phyloP scores from a whole-genome alignment of 1,284 basidiomycete genomes.

The Leccinum pachyderme region DNA sequence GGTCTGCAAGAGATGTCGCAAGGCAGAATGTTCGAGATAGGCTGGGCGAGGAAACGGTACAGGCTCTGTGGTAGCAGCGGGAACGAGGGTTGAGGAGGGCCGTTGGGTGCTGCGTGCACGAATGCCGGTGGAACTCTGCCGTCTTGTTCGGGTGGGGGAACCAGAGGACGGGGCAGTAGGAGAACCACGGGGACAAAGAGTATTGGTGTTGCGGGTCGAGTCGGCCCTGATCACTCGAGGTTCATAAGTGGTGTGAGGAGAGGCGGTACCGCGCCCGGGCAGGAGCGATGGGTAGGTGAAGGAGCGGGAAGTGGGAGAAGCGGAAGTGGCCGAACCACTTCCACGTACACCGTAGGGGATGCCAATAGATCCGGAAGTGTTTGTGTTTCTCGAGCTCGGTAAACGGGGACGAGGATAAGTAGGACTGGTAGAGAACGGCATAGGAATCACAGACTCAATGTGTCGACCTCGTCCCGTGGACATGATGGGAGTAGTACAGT shows the following conservation, averaged over 20 bases:
- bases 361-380: conserved; percentile 31
- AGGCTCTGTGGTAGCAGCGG: conserved; percentile 18
- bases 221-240: conserved; percentile 64
- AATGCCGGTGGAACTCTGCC: conserved; percentile 40
- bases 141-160: conserved; percentile 44
- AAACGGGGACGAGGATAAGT: conserved; percentile 37
- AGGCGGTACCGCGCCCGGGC: conserved; percentile 23
- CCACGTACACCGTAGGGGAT: conserved; percentile 37
- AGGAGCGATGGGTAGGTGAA: conserved; percentile 26
- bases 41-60: conserved; percentile 58
- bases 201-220: conserved; percentile 37
- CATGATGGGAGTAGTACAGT: conserved; percentile 38
- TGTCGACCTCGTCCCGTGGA: conserved; percentile 50
- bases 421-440: conserved; percentile 49
- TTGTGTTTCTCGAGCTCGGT: conserved; percentile 31
- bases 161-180: conserved; percentile 31
- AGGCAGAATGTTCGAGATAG: conserved; percentile 72
- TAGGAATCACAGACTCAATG: conserved; percentile 60
- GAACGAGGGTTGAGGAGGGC: conserved; percentile 20
- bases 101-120: conserved; percentile 36
- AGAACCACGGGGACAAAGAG: conserved; percentile 32
- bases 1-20: conserved; percentile 65
- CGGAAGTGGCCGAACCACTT: conserved; percentile 31
- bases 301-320: conserved; percentile 40
- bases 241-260: conserved; percentile 45